These are phyloP conservation scores for Yarrowia bubula DNA, from an alignment of 805 yeast species.

Conservation along the genomic window DNA sequence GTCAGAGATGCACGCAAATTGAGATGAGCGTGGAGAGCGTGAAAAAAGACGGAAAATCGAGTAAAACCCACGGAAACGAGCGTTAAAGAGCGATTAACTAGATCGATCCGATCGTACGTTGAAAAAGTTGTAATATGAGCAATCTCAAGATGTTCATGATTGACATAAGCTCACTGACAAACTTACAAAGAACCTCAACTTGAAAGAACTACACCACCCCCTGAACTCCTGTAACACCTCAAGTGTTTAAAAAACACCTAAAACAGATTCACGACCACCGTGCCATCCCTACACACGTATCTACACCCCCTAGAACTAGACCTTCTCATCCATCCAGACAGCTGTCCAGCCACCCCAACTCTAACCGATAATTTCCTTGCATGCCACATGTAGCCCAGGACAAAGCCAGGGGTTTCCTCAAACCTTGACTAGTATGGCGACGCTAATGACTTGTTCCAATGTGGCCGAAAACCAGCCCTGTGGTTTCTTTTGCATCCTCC, in stretches of 20 bases:
- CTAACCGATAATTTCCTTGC: conserved; percentile 20
- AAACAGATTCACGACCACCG: not conserved
- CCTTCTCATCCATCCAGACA: not conserved
- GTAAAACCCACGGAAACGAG: no score
- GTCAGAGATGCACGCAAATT: conserved; percentile 1
- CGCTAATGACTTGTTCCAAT: conserved; percentile 8
- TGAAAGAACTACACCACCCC: no score
- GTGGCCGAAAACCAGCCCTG: conserved; percentile 21
- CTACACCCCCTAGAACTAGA: not conserved
- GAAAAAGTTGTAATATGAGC: no score
- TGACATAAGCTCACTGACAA: not conserved
- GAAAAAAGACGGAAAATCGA: no score
- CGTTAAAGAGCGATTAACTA: not conserved
- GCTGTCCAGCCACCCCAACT: conserved; percentile 24
- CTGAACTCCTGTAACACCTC: no score
- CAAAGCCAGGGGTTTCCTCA: conserved; percentile 26
- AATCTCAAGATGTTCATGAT: no score
- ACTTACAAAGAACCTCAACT: not conserved
- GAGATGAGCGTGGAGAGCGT: no score
- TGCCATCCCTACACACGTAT: not conserved
- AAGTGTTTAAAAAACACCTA: not conserved
- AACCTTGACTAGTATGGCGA: conserved; percentile 9
- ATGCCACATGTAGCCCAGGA: conserved; percentile 7
- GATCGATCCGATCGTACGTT: no score
- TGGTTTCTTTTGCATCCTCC: conserved; percentile 8